Evolutionary conservation across 768 basidiomycete genomes (phyloP).

Genomic region (Mycena epipterygia): DNA sequence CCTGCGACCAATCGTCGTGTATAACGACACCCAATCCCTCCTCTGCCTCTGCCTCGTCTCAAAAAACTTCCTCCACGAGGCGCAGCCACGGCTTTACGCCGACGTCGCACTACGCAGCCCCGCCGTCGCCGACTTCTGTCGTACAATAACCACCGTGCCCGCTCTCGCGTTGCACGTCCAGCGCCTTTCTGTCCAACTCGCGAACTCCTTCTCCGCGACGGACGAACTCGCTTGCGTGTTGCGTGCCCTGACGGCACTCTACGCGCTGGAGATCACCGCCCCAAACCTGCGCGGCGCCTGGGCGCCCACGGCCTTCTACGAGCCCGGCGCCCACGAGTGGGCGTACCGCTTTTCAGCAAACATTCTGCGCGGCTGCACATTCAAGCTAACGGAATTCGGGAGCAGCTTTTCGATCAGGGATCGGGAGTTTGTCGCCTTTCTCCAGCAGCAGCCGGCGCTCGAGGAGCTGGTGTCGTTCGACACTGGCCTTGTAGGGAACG

Average conservation of each 20-base stretch:
- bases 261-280: slow-evolving; percentile 7
- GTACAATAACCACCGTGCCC: neutral
- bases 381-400: neutral
- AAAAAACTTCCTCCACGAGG: neutral
- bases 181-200: slow-evolving; percentile 11
- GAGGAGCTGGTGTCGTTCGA: slow-evolving; percentile 14
- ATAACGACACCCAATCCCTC: neutral
- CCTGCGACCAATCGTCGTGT: slow-evolving; percentile 13
- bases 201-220: neutral
- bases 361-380: neutral
- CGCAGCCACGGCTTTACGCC: neutral
- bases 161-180: neutral
- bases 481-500: neutral
- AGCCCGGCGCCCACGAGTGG: neutral
- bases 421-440: neutral
- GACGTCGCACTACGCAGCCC: neutral
- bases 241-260: neutral
- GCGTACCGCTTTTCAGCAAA: neutral
- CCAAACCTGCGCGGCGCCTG: neutral
- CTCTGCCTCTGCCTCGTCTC: slow-evolving; percentile 2
- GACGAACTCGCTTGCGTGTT: neutral
- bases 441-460: neutral
- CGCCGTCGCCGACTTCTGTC: neutral
- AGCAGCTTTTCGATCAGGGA: slow-evolving; percentile 3
- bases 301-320: neutral